Conservation (phyloP, 345 rosid species). For the Rhizophora mangle region DNA sequence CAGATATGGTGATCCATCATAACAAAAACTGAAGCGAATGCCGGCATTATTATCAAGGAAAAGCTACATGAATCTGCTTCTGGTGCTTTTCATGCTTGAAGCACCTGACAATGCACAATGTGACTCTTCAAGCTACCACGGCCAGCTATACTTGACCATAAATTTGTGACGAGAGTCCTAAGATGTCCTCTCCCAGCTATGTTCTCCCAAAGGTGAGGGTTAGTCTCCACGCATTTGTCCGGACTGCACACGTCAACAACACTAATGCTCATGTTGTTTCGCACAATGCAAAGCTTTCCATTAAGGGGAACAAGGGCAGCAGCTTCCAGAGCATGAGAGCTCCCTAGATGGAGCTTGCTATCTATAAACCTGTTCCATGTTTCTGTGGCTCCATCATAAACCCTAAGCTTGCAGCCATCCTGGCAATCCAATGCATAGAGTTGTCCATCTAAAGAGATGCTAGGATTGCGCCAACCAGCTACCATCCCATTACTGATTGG, state of each 20-base stretch:
- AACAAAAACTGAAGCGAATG: not conserved
- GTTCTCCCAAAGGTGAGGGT: constrained; percentile 83
- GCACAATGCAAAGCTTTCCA: constrained; percentile 80
- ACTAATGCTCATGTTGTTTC: constrained; percentile 96
- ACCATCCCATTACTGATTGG: constrained; percentile 81
- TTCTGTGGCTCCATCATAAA: constrained; percentile 61
- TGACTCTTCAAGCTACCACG: constrained; percentile 80
- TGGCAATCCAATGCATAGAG: constrained; percentile 88
- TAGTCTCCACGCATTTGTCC: constrained; percentile 52
- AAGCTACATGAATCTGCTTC: constrained; percentile 16
- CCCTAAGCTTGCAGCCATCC: constrained; percentile 89
- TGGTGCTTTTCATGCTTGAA: constrained; percentile 59
- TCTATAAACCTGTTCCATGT: constrained; percentile 86
- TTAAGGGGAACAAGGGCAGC: constrained; percentile 85
- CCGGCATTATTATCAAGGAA: constrained; percentile 4
- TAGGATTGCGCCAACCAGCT: constrained; percentile 88
- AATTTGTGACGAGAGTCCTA: constrained; percentile 66
- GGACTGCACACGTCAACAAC: constrained; percentile 80
- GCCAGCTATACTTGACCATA: constrained; percentile 95
- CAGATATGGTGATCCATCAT: constrained; percentile 1
- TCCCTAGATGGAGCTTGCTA: constrained; percentile 87
- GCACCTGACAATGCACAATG: constrained; percentile 92
- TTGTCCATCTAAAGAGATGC: constrained; percentile 63
- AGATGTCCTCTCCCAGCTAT: constrained; percentile 77
- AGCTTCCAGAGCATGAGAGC: constrained; percentile 77